Conservation (phyloP, 768 basidiomycete genomes). For the Leccinum disarticulatum region DNA sequence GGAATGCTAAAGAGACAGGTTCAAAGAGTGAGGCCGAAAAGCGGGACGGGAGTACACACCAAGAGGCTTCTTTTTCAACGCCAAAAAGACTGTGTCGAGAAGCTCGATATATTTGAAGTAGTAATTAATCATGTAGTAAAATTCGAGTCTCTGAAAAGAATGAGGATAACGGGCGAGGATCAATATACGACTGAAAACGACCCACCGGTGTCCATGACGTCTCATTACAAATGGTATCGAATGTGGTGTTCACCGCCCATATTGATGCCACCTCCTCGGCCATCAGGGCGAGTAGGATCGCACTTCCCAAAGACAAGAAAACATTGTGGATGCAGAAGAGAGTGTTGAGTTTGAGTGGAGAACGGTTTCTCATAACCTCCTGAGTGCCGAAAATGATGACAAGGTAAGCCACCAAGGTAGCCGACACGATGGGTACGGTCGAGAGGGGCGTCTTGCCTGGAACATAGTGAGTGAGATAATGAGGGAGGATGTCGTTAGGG, state of each 20-base stretch:
- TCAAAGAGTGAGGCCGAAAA: conserved; percentile 1
- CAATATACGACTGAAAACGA: conserved; percentile 18
- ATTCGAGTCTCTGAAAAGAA: conserved; percentile 71
- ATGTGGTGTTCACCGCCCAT: conserved; percentile 66
- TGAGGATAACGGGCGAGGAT: conserved; percentile 3
- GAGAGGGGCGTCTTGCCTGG: conserved; percentile 59
- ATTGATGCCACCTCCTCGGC: conserved; percentile 88
- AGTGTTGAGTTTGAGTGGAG: conserved; percentile 71
- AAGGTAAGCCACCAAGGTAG: conserved; percentile 77
- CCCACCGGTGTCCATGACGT: conserved; percentile 86
- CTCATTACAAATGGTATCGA: conserved; percentile 74
- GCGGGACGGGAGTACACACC: conserved; percentile 48
- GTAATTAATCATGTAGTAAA: conserved; percentile 99
- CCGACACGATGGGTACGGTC: conserved; percentile 62
- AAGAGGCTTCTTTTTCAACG: conserved; percentile 96
- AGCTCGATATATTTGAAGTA: conserved; percentile 98
- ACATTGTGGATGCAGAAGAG: conserved; percentile 92
- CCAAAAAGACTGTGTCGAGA: conserved; percentile 94
- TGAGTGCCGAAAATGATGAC: conserved; percentile 84
- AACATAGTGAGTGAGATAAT: conserved; percentile 48
- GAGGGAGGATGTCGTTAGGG: conserved; percentile 44
- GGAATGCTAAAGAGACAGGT: conserved; percentile 61
- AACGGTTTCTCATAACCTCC: conserved; percentile 77
- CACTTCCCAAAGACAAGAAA: conserved; percentile 80
- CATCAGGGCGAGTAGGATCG: conserved; percentile 85